phyloP scores from a whole-genome alignment of 257 asterid species.

The Linderniella brevidens region DNA sequence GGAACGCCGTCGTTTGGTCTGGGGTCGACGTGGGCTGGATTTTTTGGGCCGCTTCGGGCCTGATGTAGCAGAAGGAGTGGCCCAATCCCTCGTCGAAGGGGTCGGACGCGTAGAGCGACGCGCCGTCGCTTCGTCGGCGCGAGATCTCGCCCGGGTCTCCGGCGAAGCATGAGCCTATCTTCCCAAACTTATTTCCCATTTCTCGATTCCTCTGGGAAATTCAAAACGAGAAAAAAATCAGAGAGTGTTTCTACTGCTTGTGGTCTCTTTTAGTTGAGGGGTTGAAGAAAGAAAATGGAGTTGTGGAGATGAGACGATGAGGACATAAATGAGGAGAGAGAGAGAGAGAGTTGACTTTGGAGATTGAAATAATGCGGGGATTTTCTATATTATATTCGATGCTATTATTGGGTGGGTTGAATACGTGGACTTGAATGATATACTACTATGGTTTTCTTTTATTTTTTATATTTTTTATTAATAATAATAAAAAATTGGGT shows the following conservation, averaged over 20 bases:
- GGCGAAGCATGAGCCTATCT: slow-evolving; percentile 48
- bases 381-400: slow-evolving; percentile 11
- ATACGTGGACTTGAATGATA: no score
- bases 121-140: slow-evolving; percentile 44
- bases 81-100: slow-evolving; percentile 83
- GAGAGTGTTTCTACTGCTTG: neutral
- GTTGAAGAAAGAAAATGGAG: slow-evolving; percentile 7
- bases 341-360: slow-evolving; percentile 34
- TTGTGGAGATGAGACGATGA: slow-evolving; percentile 5
- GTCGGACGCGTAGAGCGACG: slow-evolving; percentile 21
- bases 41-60: slow-evolving; percentile 44
- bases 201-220: neutral
- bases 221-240: neutral
- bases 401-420: slow-evolving; percentile 9
- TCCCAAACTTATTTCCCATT: slow-evolving; percentile 67
- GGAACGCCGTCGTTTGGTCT: slow-evolving; percentile 31
- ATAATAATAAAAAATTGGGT: neutral
- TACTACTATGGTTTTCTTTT: slow-evolving; percentile 10
- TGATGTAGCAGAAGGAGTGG: slow-evolving; percentile 79
- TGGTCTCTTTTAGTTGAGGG: neutral
- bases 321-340: slow-evolving; percentile 10
- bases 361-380: neutral
- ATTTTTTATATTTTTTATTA: slow-evolving; percentile 2
- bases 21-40: slow-evolving; percentile 24
- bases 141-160: slow-evolving; percentile 80